These are phyloP conservation scores for Colletotrichum coccodes DNA, from an alignment of 2,329 filamentous ascomycete species.

Conservation along the genomic window DNA sequence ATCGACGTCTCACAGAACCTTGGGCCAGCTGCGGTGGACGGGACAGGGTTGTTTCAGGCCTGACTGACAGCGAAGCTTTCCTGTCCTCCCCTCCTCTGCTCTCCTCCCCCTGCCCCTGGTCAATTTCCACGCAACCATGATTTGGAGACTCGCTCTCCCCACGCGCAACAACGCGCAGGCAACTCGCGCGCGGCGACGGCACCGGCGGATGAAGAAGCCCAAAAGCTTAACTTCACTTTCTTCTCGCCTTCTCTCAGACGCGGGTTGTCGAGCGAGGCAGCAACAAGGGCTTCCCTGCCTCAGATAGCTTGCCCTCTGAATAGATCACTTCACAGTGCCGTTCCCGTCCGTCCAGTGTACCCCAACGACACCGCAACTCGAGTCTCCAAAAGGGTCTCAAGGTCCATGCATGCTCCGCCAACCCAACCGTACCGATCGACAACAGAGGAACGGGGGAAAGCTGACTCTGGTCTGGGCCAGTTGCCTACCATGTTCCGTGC, in stretches of 20 bases:
- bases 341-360: neutral
- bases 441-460: neutral
- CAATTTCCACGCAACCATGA: neutral
- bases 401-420: conserved; percentile 22
- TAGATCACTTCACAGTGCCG: conserved; percentile 6
- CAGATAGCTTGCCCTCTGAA: neutral
- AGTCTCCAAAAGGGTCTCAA: neutral
- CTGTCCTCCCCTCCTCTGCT: neutral
- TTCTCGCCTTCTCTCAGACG: neutral
- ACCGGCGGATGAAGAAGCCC: neutral
- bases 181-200: neutral
- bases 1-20: conserved; percentile 28
- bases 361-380: conserved; percentile 9
- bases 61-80: conserved; percentile 24
- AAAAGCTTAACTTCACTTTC: neutral
- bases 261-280: neutral
- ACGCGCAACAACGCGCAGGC: neutral
- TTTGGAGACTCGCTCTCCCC: neutral
- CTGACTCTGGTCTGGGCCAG: neutral
- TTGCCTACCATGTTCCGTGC: neutral
- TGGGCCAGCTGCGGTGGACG: conserved; percentile 10
- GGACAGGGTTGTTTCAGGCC: conserved; percentile 33
- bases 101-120: neutral
- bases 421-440: conserved; percentile 9
- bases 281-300: neutral